Conservation (phyloP, 2,329 filamentous ascomycete genomes). For the Dendrostoma leiphaemia region DNA sequence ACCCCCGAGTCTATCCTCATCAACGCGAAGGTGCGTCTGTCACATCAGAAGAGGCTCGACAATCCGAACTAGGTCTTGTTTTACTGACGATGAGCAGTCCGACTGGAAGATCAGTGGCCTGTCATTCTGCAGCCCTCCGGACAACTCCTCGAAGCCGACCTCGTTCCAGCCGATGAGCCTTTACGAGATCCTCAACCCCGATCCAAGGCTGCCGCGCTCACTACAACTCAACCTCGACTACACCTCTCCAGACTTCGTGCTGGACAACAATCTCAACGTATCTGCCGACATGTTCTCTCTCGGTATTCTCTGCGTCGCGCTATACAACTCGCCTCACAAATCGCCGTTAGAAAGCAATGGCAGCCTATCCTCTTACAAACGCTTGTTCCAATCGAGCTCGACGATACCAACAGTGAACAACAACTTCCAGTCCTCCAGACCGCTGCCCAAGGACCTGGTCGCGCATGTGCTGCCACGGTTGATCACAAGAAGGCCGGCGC, state of each 20-base stretch:
- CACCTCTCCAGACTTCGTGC: constrained; percentile 88
- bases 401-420: constrained; percentile 77
- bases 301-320: constrained; percentile 79
- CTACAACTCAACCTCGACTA: constrained; percentile 93
- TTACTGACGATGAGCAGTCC: constrained; percentile 52
- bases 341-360: constrained; percentile 83
- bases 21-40: constrained; percentile 74
- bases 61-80: background rate
- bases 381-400: constrained; percentile 75
- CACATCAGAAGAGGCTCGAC: background rate
- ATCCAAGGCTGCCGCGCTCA: constrained; percentile 74
- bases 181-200: constrained; percentile 80
- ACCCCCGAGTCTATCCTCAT: constrained; percentile 92
- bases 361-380: constrained; percentile 81
- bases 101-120: constrained; percentile 99
- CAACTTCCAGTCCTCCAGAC: constrained; percentile 77
- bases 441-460: constrained; percentile 76
- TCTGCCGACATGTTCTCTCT: constrained; percentile 93
- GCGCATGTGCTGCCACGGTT: constrained; percentile 77
- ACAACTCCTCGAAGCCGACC: constrained; percentile 70
- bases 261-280: constrained; percentile 83
- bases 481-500: constrained; percentile 82
- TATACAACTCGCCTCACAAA: constrained; percentile 91
- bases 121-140: constrained; percentile 79
- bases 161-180: constrained; percentile 78